phyloP scores from a whole-genome alignment of 441 rosid species.

The Pelargonium myrrhifolium region DNA sequence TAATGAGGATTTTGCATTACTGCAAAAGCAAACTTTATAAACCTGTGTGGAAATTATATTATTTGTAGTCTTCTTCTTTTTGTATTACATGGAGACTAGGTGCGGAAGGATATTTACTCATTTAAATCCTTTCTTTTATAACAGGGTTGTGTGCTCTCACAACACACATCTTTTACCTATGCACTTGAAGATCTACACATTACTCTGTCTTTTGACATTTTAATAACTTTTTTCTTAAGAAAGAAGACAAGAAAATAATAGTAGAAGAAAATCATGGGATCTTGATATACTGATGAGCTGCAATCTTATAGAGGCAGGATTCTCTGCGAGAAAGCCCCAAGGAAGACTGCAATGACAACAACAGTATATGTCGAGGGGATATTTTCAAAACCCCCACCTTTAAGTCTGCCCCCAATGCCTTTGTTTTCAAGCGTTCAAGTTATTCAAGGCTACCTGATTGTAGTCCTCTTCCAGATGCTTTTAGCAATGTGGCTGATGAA shows the following conservation, averaged over 20 bases:
- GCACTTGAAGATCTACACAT: neutral
- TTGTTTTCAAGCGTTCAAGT: slow-evolving; percentile 67
- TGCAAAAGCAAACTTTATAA: too few species aligned
- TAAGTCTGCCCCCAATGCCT: slow-evolving; percentile 52
- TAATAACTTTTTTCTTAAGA: neutral
- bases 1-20: too few species aligned
- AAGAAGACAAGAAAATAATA: neutral
- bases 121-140: neutral
- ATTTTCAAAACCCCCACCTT: slow-evolving; percentile 49
- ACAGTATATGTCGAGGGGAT: slow-evolving; percentile 31
- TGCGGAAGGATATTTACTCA: neutral
- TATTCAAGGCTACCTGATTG: slow-evolving; percentile 48
- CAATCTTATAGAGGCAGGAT: slow-evolving; percentile 5
- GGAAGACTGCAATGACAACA: slow-evolving; percentile 39
- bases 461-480: slow-evolving; percentile 75
- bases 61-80: neutral
- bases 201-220: neutral
- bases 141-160: neutral
- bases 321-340: slow-evolving; percentile 32
- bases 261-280: neutral
- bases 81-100: neutral
- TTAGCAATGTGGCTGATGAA: slow-evolving; percentile 80
- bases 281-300: neutral
- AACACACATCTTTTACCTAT: neutral
- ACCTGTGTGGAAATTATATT: neutral